Conservation (phyloP, 2,329 filamentous ascomycete genomes). For the Cladosporium velox region DNA sequence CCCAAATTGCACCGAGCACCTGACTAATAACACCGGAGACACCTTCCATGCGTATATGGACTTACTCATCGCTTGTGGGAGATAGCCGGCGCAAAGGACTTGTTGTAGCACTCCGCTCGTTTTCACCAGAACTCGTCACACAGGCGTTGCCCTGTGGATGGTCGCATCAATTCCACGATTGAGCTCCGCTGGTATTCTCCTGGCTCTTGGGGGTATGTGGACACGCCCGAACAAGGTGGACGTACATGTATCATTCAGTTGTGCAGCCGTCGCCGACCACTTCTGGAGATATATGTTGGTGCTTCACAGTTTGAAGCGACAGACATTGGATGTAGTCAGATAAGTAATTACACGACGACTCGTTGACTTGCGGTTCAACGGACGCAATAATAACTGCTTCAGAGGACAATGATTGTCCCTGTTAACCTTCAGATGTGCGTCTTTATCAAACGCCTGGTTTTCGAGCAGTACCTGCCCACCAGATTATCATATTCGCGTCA, state of each 20-base stretch:
- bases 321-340: not conserved
- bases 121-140: not conserved
- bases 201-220: not conserved
- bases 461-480: not conserved
- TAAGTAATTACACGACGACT: not conserved
- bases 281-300: not conserved
- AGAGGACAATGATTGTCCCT: not conserved
- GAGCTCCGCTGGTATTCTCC: not conserved
- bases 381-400: not conserved
- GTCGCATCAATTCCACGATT: not conserved
- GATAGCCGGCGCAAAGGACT: not conserved
- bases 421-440: too few relatives aligned
- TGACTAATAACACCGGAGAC: not conserved
- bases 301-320: not conserved
- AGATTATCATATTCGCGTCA: not conserved
- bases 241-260: not conserved
- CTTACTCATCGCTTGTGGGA: not conserved
- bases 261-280: not conserved
- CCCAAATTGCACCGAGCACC: not conserved
- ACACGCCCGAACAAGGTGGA: not conserved
- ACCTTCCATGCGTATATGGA: not conserved
- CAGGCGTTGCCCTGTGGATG: too few relatives aligned
- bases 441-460: too few relatives aligned
- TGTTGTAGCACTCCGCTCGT: not conserved
- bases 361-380: not conserved